These are phyloP conservation scores for Dioscorea zingiberensis DNA, from an alignment of 106 monocot genomes.

Conservation along the genomic window DNA sequence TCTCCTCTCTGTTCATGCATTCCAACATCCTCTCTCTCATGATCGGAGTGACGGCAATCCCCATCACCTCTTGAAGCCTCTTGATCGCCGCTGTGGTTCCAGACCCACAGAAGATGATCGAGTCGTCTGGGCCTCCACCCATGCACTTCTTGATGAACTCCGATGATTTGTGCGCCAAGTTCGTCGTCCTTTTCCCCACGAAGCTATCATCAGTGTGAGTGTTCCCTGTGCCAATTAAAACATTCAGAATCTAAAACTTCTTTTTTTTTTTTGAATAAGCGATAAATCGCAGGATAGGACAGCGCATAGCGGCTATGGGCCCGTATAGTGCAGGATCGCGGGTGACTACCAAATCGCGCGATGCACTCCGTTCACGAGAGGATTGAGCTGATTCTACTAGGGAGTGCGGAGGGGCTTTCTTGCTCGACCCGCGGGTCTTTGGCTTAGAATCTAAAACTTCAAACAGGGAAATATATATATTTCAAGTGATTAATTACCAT, in stretches of 20 bases:
- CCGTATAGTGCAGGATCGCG: no score
- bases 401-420: no score
- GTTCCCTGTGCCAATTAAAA: constrained; percentile 17
- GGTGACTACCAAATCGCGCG: no score
- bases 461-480: no score
- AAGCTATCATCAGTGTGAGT: constrained; percentile 47
- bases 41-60: constrained; percentile 27
- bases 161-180: constrained; percentile 16
- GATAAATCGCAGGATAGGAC: no score
- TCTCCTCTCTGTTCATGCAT: constrained; percentile 20
- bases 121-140: constrained; percentile 18
- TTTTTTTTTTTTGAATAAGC: no score
- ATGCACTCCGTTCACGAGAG: no score
- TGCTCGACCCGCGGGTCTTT: no score
- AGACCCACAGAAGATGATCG: constrained; percentile 37
- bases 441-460: no score
- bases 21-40: constrained; percentile 8
- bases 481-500: constrained; percentile 21
- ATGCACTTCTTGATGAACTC: constrained; percentile 38
- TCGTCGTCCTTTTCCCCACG: constrained; percentile 24
- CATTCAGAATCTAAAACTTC: no score
- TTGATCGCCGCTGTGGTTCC: constrained; percentile 43
- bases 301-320: no score
- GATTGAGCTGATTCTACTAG: no score
- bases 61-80: constrained; percentile 45